Evolutionary conservation across 2,329 filamentous ascomycete genomes (phyloP), one percentile per base, ranked within the genome.

Genomic region (Pseudocercospora eumusae): DNA sequence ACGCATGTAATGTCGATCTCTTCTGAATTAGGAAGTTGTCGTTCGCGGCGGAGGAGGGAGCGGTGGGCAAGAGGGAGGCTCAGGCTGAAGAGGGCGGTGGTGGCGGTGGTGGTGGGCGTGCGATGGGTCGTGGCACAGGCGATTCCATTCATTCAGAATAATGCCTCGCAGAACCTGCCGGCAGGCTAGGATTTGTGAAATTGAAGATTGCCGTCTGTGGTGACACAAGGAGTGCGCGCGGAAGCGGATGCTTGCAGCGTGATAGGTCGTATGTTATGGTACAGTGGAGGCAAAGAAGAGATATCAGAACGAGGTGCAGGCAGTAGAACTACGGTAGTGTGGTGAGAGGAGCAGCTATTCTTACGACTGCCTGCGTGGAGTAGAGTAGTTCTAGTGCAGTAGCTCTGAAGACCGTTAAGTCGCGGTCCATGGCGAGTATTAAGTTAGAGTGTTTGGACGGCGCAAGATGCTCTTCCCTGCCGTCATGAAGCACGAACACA

Each of bases 341-440:
- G 15, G 47, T 44, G 55, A 56, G 45, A 59, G 59, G 47, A 52
- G 53, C 33, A 45, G 57, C 25, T 49, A 49, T 31, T 31, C 47
- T 63, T 57, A 53, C 58, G 28, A 53, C 61, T 60, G 61, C 57
- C 42, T 45, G 42, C 36, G 42, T 28, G 42, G 54, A 58, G 52
- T 66, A 64, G 60, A 65, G 62, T 66, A 66, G 66, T 61, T 67
- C 54, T 53, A n/a, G n/a, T 66, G 66, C 62, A 65, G 62, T 66
- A 66, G 66, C 63, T 67, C 54, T 53, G 15, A 44, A 42, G 53
- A 58, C 63, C 63, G 66, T 66, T 58, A 58, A 58, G 52, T 63
- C 58, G 60, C 58, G 61, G 62, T 60, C 61, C 64, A 66, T 63
- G 62, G 62, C 61, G 59, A 59, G 59, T 54, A 64, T 65, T 66